These are phyloP conservation scores for Curvularia lunata DNA, from an alignment of 2,329 filamentous ascomycete genomes.

Conservation along the genomic window DNA sequence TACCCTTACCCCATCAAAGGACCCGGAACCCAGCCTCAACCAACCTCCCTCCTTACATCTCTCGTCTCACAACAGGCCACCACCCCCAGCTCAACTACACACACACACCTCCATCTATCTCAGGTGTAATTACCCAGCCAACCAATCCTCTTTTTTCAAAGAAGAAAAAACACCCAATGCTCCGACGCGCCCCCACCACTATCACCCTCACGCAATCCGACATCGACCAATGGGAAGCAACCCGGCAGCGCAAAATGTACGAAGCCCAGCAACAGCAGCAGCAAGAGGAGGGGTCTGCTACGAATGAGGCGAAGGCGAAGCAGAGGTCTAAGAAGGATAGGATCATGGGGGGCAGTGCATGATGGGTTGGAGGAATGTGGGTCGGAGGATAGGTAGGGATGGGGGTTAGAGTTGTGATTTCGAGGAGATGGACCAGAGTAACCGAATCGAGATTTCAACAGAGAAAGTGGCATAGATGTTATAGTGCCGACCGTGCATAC, in stretches of 20 bases:
- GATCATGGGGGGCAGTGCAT: constrained; percentile 34
- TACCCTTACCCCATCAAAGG: no score
- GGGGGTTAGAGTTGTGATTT: not conserved
- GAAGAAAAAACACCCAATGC: constrained; percentile 55
- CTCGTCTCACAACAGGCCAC: not conserved
- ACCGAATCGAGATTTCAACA: no score
- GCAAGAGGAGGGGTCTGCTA: constrained; percentile 20
- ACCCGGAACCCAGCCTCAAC: not conserved
- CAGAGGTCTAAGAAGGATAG: constrained; percentile 41
- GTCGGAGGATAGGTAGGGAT: not conserved
- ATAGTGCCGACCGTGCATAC: no score
- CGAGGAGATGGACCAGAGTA: not conserved
- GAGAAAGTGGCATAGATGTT: no score
- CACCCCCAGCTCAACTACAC: not conserved
- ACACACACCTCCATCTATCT: constrained; percentile 5
- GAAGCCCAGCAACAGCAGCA: constrained; percentile 33
- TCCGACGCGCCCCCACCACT: constrained; percentile 70
- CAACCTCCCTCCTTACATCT: not conserved
- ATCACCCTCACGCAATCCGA: constrained; percentile 73
- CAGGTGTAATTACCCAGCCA: not conserved
- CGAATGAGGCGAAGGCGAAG: constrained; percentile 20
- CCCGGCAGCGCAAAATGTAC: constrained; percentile 52
- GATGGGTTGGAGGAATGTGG: not conserved
- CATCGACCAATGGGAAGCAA: constrained; percentile 72
- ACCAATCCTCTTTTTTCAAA: not conserved